Evolutionary conservation across 495 filamentous ascomycete species (phyloP).

Genomic region (Tuber umbilicatum): DNA sequence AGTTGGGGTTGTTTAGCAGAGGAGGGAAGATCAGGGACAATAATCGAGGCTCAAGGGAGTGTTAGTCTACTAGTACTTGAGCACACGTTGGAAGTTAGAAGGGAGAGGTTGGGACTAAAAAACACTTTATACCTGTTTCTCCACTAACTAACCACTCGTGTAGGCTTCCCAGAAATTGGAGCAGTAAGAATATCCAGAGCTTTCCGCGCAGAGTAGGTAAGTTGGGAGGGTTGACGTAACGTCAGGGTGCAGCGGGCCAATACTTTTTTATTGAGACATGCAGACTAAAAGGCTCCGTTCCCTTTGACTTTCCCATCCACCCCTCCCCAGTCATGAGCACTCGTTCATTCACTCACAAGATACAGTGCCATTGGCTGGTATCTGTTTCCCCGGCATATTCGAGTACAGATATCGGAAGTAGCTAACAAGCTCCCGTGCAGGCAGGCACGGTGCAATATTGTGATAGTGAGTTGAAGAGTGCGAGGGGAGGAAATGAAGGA

Average conservation of each 20-base stretch:
- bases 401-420: constrained; percentile 15
- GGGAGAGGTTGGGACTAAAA: constrained; percentile 19
- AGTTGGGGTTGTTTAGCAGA: neutral
- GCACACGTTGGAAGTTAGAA: constrained; percentile 21
- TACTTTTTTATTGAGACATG: neutral
- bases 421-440: constrained; percentile 8
- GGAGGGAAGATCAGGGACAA: constrained; percentile 11
- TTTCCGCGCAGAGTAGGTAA: constrained; percentile 10
- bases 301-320: neutral
- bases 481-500: neutral
- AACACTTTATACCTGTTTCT: constrained; percentile 32
- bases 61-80: no score
- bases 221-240: constrained; percentile 27
- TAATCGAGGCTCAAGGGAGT: constrained; percentile 10
- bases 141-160: no score
- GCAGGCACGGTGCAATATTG: neutral
- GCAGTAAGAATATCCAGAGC: constrained; percentile 17
- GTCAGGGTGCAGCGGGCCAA: neutral
- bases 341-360: neutral
- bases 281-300: neutral
- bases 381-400: constrained; percentile 12
- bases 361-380: constrained; percentile 14
- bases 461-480: neutral
- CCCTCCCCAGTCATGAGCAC: neutral
- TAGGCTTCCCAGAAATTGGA: neutral